A percentile compares a stretch with the other conserved stretches of the same genome.
Conservation (phyloP, 2,329 filamentous ascomycete species). For the Nemania sp. region DNA sequence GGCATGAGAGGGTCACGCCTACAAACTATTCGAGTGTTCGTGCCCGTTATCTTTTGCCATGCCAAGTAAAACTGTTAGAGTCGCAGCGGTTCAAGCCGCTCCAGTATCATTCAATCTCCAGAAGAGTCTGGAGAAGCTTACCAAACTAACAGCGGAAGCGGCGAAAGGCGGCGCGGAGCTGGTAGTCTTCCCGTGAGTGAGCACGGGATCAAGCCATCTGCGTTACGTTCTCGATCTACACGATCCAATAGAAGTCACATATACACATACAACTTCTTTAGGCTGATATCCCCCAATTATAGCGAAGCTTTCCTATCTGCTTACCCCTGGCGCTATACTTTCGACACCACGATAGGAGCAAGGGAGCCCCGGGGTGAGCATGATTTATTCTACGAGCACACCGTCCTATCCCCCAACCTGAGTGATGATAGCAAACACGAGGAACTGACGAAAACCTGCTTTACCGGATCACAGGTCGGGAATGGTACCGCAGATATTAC, state of each 20-base stretch:
- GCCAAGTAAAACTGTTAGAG: constrained; percentile 37
- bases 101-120: constrained; percentile 45
- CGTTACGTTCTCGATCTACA: not conserved
- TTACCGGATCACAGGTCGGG: constrained; percentile 36
- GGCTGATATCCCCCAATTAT: too few relatives aligned
- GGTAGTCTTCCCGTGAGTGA: constrained; percentile 45
- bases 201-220: not conserved
- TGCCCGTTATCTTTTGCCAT: constrained; percentile 23
- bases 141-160: constrained; percentile 41
- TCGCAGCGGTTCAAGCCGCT: constrained; percentile 47
- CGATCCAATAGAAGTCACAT: not conserved
- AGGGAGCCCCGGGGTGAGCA: constrained; percentile 44
- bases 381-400: not conserved
- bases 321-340: constrained; percentile 48
- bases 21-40: not conserved
- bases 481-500: constrained; percentile 47
- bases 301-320: constrained; percentile 47
- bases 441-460: not conserved
- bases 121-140: constrained; percentile 43
- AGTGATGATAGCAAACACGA: not conserved
- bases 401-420: not conserved
- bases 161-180: constrained; percentile 43
- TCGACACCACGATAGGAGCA: constrained; percentile 47
- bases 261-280: too few relatives aligned
- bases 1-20: not conserved